Evolutionary conservation across 805 yeast genomes (phyloP).

Genomic region (Saccharomyces eubayanus): DNA sequence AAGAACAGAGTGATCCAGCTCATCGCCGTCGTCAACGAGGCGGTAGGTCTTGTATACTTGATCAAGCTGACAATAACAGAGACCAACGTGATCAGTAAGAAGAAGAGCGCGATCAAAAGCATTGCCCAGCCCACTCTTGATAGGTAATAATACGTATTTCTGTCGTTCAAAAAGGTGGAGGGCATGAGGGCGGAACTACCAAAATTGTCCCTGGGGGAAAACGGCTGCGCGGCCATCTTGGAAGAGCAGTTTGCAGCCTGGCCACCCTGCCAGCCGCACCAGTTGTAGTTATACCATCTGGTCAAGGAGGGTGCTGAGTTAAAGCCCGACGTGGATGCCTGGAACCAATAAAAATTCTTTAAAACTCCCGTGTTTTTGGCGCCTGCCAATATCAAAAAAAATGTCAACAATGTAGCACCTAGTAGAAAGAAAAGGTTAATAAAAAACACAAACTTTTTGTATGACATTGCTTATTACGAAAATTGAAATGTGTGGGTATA

Average conservation of each 20-base stretch:
- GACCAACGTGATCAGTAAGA: constrained; percentile 43
- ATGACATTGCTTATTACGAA: neutral
- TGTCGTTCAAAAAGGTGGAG: constrained; percentile 36
- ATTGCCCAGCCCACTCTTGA: constrained; percentile 63
- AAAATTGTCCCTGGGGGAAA: constrained; percentile 72
- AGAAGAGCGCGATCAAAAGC: constrained; percentile 46
- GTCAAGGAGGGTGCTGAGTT: constrained; percentile 35
- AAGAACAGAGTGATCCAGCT: constrained; percentile 34
- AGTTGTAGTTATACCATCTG: constrained; percentile 76
- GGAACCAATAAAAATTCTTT: constrained; percentile 64
- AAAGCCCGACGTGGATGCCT: constrained; percentile 58
- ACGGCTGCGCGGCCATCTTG: constrained; percentile 62
- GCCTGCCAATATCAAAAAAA: constrained; percentile 63
- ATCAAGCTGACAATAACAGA: constrained; percentile 22
- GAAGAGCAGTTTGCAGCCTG: constrained; percentile 41
- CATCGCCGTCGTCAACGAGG: constrained; percentile 11
- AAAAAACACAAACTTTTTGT: neutral
- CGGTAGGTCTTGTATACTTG: constrained; percentile 8
- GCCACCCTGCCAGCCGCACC: constrained; percentile 39
- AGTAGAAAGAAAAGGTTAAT: constrained; percentile 21
- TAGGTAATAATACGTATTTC: constrained; percentile 50
- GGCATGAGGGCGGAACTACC: constrained; percentile 46
- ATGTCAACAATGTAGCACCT: constrained; percentile 42
- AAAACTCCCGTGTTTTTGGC: constrained; percentile 43
- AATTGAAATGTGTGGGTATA: neutral